Evolutionary conservation across 2,329 filamentous ascomycete species (phyloP), one percentile per base, ranked within the genome.

Genomic region (Diaporthe ampelina): DNA sequence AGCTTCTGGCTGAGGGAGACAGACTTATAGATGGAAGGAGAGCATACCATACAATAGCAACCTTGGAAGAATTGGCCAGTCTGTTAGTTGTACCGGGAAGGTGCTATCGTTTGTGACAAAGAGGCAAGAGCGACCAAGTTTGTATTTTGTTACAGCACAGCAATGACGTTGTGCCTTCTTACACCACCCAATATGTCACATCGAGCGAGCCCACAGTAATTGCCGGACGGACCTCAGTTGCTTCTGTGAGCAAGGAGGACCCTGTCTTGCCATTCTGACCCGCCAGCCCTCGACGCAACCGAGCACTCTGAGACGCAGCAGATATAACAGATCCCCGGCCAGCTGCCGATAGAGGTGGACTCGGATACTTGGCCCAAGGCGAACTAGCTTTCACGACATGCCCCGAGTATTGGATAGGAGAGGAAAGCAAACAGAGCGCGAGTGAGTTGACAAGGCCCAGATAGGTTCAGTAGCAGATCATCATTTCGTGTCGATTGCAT

Each of bases 401-500:
- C 3, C 26, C 21, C 19, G 26, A 24, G 29, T 19, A 61, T 4
- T 10, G 45, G 26, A 19, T 7, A 43, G 50, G n/a, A 24, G 4
- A 3, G 32, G 29, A 17, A 35, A 13, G 13, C 37, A 37, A 37
- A 37, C 37, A 37, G 37, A 19, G 13, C 48, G 50, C n/a, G 43
- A 4, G 52, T 17, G 29, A 40, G 63, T 59, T 21, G 24, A 21
- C 17, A 59, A 32, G 43, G 24, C 45, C 10, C 13, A 35, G 29
- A 32, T n/a, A 40, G 70, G 45, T 29, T 57, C 37, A 29, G 15
- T 54, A 63, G 57, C 37, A 63, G 63, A 73, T 75, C 63, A 75
- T 75, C 59, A 73, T 63, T 74, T 73, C 63, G 70, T 69, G 57
- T 75, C 61, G 56, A 70, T n/a, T 54, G n/a, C 48, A 37, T 11